Evolutionary conservation across 345 rosid species (phyloP).

Genomic region (Populus euphratica): DNA sequence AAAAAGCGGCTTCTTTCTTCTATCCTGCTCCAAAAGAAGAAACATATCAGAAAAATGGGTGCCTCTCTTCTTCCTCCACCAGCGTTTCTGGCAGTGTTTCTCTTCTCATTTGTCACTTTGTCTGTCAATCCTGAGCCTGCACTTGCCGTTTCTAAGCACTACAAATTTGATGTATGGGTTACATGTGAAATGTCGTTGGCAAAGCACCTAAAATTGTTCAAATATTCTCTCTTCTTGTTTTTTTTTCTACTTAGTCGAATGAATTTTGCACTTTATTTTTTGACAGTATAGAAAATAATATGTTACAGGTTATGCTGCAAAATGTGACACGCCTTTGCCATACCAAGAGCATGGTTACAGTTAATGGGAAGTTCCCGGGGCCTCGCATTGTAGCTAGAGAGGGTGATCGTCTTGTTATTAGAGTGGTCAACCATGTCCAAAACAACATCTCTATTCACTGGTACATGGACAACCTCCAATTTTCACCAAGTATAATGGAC

Average conservation of each 20-base stretch:
- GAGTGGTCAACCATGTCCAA: conserved; percentile 23
- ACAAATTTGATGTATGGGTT: conserved; percentile 17
- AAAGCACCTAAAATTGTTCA: background rate
- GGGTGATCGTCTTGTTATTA: conserved; percentile 16
- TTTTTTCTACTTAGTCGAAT: background rate
- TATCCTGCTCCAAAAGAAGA: background rate
- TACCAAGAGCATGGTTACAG: conserved; percentile 17
- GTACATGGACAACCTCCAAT: background rate
- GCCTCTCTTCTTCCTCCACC: conserved; percentile 28
- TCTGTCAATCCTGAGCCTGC: conserved; percentile 1
- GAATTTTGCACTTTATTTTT: background rate
- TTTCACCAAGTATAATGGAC: background rate
- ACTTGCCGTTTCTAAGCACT: conserved; percentile 17
- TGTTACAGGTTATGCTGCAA: conserved; percentile 6
- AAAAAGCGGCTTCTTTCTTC: background rate
- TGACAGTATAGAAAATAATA: background rate
- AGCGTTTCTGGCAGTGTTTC: conserved; percentile 11
- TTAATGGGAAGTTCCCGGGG: conserved; percentile 18
- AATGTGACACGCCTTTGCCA: conserved; percentile 22
- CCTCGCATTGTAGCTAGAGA: conserved; percentile 25
- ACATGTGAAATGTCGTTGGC: background rate
- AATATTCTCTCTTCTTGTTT: background rate
- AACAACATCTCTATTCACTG: conserved; percentile 23
- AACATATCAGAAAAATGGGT: conserved; percentile 11
- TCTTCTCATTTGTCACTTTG: conserved; percentile 4